Base-by-base conservation (phyloP, 2,329 filamentous ascomycete genomes). In the Macrophomina tecta region DNA sequence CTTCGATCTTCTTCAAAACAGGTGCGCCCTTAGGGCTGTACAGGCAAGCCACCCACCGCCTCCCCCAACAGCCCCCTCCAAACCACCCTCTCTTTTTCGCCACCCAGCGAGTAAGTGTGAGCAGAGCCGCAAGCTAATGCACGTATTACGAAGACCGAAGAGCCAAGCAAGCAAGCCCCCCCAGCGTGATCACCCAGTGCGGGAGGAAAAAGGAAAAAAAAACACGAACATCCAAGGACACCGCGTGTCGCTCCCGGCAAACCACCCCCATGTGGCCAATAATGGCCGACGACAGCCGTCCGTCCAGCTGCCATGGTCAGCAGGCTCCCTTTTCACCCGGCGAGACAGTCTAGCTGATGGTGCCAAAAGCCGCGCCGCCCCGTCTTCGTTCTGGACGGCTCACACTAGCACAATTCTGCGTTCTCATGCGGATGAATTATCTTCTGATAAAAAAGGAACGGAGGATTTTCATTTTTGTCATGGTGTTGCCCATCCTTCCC, bases 81-180 rank as follows among this genome's bases (percentile, higher is more conserved):
- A 49, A 3, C n/a, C 5, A 5, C 46, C 18, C n/a, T 34, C 28
- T 52, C 7, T 52, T 52, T 36, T 61, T 48, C 49, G 62, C 62
- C 49, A 64, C 48, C 62, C 2, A 42, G 40, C 48, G 36, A 63
- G 34, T 62, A 38, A 56, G 36, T 38, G 7, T 52, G 23, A 48
- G 51, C 51, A 65, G 63, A 65, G 63, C 63, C 63, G 63, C 63
- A 65, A 56, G 63, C 63, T 65, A 56, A 65, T 58, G 63, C 63
- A 38, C 48, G 63, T 65, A 18, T 53, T 34, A n/a, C 49, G 34
- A 18, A 2, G 36, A 38, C 46, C 48, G 14, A 62, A 23, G 34
- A 32, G 23, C 52, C 52, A 45, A 58, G 38, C 40, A 36, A 28
- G 23, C 23, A 32, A 28, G 6, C 36, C 11, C 7, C 36, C 36